These are phyloP conservation scores for Cutaneotrichosporon mucoides DNA, from an alignment of 1,284 basidiomycete species.

Conservation along the genomic window DNA sequence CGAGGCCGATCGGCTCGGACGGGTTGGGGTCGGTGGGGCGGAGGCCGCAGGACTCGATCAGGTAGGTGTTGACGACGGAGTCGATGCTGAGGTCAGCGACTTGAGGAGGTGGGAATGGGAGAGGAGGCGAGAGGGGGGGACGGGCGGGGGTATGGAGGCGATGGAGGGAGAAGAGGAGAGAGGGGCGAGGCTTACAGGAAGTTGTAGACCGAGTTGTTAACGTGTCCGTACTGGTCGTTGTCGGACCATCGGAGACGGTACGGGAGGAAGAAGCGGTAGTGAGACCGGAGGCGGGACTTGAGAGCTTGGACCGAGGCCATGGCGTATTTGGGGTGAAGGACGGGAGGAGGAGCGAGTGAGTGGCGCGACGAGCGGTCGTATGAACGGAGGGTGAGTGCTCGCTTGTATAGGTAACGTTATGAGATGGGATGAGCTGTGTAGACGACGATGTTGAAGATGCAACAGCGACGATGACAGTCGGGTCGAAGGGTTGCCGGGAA, in stretches of 20 bases:
- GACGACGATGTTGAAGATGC: too few species aligned
- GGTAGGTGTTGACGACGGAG: conserved; percentile 19
- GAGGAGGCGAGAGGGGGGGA: conserved; percentile 1
- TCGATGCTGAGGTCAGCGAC: conserved; percentile 16
- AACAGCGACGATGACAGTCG: too few species aligned
- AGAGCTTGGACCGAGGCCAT: conserved; percentile 7
- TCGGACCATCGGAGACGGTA: conserved; percentile 20
- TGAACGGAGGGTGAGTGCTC: too few species aligned
- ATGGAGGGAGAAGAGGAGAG: neutral
- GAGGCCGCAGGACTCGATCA: conserved; percentile 18
- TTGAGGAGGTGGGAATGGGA: neutral
- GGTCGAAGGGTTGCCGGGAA: too few species aligned
- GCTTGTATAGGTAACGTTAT: too few species aligned
- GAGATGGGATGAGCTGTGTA: too few species aligned
- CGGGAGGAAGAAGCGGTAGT: conserved; percentile 14
- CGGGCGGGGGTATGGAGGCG: neutral
- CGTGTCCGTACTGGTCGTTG: conserved; percentile 21
- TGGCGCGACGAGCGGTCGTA: neutral
- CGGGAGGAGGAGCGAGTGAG: neutral
- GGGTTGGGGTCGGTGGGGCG: conserved; percentile 10
- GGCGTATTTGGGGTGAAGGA: neutral
- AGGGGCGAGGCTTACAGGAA: conserved; percentile 9
- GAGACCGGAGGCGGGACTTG: conserved; percentile 10
- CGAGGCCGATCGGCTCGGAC: conserved; percentile 18
- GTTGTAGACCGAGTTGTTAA: conserved; percentile 22